Percentiles rank a stretch among this genome's conserved stretches.
These are phyloP conservation scores for sunflower (Helianthus annuus) DNA, from an alignment of 129 eudicot genomes.

Conservation along the genomic window DNA sequence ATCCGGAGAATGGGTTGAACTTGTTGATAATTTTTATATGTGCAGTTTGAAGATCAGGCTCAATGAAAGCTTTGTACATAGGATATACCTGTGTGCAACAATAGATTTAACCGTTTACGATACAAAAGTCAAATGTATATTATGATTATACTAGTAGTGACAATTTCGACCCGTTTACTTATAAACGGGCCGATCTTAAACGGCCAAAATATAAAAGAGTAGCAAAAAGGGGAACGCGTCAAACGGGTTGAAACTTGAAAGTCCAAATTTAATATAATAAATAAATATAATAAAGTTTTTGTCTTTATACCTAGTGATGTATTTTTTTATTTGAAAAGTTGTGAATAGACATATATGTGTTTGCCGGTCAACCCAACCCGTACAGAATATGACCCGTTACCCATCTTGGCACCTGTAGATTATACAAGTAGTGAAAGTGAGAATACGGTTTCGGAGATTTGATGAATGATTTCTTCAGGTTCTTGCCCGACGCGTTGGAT, in stretches of 20 bases:
- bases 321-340: background rate
- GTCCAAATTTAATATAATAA: no score
- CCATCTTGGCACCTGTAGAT: constrained; percentile 5
- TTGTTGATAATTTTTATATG: constrained; percentile 90
- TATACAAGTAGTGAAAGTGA: background rate
- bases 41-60: constrained; percentile 93
- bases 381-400: background rate
- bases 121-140: background rate
- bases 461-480: constrained; percentile 97
- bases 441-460: constrained; percentile 88
- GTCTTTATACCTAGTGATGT: no score
- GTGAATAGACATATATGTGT: background rate
- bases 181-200: background rate
- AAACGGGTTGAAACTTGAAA: background rate
- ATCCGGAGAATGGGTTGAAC: constrained; percentile 91
- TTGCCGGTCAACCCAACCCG: background rate
- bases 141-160: background rate
- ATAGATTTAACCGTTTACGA: constrained; percentile 22
- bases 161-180: background rate
- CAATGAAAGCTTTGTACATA: constrained; percentile 97
- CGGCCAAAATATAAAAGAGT: background rate
- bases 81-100: constrained; percentile 79
- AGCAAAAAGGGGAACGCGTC: background rate
- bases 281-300: no score
- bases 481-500: constrained; percentile 99